Evolutionary conservation across 176 grass and related monocot genomes (phyloP), one percentile per base, ranked within the genome.

Genomic region (Leersia perrieri): DNA sequence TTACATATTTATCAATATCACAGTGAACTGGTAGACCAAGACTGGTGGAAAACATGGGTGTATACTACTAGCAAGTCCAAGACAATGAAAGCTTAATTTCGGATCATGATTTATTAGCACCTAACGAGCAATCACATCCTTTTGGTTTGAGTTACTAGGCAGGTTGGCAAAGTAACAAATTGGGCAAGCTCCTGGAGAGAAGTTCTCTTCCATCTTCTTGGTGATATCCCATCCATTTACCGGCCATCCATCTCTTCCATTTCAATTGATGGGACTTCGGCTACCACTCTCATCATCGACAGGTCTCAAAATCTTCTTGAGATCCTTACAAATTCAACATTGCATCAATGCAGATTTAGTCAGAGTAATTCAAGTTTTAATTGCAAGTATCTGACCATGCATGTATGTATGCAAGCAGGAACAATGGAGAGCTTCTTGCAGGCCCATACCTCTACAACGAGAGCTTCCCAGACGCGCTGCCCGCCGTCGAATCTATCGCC

Each of bases 361-460:
- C 20, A 44, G 1, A 22, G n/a, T n/a, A n/a, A n/a, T n/a, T n/a
- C n/a, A n/a, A n/a, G n/a, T n/a, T n/a, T n/a, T n/a, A n/a, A n/a
- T n/a, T n/a, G 16, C 16, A 20, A 49, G 45, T 49, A 49, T 42
- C 6, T n/a, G 28, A 44, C 41, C 36, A 40, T 60, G 34, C 30
- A 30, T 3, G 11, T 7, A 4, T 2, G 0, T 25, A 6, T 18
- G 44, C 34, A 30, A 68, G 57, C 68, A 91, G 94, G 28, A 78
- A 77, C 18, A 89, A 76, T 1, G 90, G 90, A 9, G 83, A 85
- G 70, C 77, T 93, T 28, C 55, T 97, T 15, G 82, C 76, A 5
- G 88, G 88, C 0, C 94, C 94, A 10, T 97, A 93, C 72, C 77
- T 97, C 9, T 97, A 93, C 83, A 91, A 97, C 68, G 90, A 97